phyloP scores from a whole-genome alignment of 352 stramenopile genomes.

The Phytophthora boehmeriae region DNA sequence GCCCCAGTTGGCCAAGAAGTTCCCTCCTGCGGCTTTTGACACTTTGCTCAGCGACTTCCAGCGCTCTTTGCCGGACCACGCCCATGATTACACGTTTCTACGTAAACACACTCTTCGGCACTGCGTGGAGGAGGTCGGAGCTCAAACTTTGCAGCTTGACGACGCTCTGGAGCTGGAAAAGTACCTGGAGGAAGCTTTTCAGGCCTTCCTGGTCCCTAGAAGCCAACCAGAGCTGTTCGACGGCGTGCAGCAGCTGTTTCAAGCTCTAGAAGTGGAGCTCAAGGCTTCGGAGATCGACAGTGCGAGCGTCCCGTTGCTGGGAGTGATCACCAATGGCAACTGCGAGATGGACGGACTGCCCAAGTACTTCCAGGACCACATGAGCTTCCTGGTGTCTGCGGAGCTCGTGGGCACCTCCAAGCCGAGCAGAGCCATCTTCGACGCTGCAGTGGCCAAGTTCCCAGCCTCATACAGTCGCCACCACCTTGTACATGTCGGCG shows the following conservation, averaged over 20 bases:
- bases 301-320: conserved; percentile 27
- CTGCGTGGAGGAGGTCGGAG: conserved; percentile 39
- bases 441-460: conserved; percentile 52
- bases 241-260: conserved; percentile 56
- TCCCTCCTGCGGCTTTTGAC: conserved; percentile 54
- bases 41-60: conserved; percentile 47
- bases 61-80: conserved; percentile 42
- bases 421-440: conserved; percentile 56
- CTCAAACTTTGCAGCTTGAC: conserved; percentile 25
- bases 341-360: conserved; percentile 54
- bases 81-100: conserved; percentile 75
- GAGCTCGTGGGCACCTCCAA: conserved; percentile 58
- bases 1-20: conserved; percentile 41
- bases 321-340: conserved; percentile 83
- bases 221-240: conserved; percentile 69
- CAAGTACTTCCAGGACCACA: conserved; percentile 40
- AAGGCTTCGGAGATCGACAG: background rate
- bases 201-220: conserved; percentile 59
- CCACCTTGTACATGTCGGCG: conserved; percentile 73
- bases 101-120: conserved; percentile 61
- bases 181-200: conserved; percentile 60
- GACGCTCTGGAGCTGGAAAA: conserved; percentile 28
- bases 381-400: conserved; percentile 63
- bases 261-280: conserved; percentile 40
- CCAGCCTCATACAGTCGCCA: conserved; percentile 26